Conservation (phyloP, 139 green algal genomes). For the Chlorella vulgaris region DNA sequence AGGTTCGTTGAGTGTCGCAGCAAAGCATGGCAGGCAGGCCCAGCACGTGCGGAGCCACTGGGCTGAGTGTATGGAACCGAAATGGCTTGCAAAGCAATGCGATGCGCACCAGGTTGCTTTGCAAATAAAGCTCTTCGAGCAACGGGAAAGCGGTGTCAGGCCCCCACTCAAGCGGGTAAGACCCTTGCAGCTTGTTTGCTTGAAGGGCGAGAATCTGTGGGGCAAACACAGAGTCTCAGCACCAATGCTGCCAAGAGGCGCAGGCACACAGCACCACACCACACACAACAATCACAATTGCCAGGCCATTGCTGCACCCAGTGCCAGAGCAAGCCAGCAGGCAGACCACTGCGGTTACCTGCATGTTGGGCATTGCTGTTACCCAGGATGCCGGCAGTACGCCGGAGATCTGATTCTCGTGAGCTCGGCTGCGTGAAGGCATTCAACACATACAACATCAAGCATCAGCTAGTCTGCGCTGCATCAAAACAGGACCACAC, state of each 20-base stretch:
- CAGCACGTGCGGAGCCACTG: background rate
- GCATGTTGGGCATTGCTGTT: background rate
- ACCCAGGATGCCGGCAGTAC: background rate
- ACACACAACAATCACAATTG: too few species aligned
- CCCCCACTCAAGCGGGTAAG: background rate
- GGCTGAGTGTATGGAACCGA: background rate
- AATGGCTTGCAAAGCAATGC: background rate
- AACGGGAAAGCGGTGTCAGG: background rate
- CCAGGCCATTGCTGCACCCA: background rate
- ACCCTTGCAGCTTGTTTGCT: background rate
- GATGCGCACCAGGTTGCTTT: conserved; percentile 19
- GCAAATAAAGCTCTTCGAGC: conserved; percentile 26
- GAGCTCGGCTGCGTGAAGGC: background rate
- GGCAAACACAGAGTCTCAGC: background rate
- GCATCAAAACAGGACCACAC: background rate
- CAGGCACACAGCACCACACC: too few species aligned
- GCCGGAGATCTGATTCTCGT: background rate
- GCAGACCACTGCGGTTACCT: background rate
- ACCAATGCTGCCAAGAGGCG: too few species aligned
- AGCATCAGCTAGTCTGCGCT: too few species aligned
- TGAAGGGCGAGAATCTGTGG: conserved; percentile 7
- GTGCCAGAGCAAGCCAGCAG: background rate
- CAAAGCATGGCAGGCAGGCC: background rate
- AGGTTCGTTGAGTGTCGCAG: background rate
- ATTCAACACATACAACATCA: background rate